Evolutionary conservation across 805 yeast species (phyloP), one percentile per base, ranked within the genome.

Genomic region (Phaffomyces thermotolerans): DNA sequence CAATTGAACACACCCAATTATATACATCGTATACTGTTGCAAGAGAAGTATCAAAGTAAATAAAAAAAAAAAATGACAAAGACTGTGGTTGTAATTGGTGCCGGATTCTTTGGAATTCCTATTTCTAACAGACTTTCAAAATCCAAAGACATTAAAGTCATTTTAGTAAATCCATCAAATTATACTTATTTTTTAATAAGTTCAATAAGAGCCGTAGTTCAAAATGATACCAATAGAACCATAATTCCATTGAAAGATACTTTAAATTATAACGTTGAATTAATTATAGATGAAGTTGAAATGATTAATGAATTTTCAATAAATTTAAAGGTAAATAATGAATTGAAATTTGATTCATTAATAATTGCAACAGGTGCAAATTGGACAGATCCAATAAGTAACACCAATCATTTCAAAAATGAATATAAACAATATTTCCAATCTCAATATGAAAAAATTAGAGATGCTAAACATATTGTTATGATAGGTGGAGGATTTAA

Each of bases 401-500:
- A 43, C 3, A 46, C 57, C 1, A 27, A 20, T n/a, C 13, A 31
- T 14, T 49, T 54, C 36, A 50, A 49, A 9, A 48, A 52, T 24
- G 46, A 45, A 20, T 45, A 49, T 20, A 32, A 43, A 4, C 29
- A 34, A 1, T 50, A 60, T 36, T 47, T 51, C 30, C 40, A 47
- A 8, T 17, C 37, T 5, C 47, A 52, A 34, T 36, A 29, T 13
- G 43, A 51, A 4, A 47, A 45, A 41, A 45, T 62, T 5, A 45
- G 46, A 12, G 37, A 40, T 1, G 64, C 66, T 3, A 52, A 57
- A 20, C 44, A 56, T 27, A 54, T 63, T 17, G 59, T 54, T 4
- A 41, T 64, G 20, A 46, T 63, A 15, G 69, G 69, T 33, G 68
- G 65, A 18, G 69, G 68, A 3, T 52, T 55, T 40, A 52, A 50